A percentile compares a stretch with the other conserved stretches of the same genome.
Conservation (phyloP, 768 basidiomycete genomes). For the Boletus pseudo-olivaceus region DNA sequence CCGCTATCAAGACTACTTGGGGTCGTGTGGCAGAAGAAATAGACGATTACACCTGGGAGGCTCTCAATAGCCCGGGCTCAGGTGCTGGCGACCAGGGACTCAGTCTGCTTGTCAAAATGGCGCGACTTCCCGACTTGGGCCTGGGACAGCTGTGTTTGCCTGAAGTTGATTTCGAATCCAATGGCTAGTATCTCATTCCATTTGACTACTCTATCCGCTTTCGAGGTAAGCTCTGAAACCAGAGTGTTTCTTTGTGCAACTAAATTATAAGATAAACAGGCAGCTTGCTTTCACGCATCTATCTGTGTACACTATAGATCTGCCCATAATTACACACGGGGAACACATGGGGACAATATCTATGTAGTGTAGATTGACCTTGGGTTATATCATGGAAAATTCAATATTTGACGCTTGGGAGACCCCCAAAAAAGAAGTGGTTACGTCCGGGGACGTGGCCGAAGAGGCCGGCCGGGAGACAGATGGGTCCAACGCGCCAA, state of each 20-base stretch:
- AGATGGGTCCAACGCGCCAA: constrained; percentile 8
- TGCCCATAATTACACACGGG: constrained; percentile 14
- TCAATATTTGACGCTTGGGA: not conserved
- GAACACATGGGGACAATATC: constrained; percentile 8
- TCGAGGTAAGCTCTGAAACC: constrained; percentile 7
- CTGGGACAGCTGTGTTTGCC: constrained; percentile 54
- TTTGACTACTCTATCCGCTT: not conserved
- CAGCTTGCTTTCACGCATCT: constrained; percentile 12
- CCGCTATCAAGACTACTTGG: constrained; percentile 64
- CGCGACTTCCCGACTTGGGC: constrained; percentile 68
- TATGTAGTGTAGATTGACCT: not conserved
- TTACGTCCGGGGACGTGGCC: constrained; percentile 10
- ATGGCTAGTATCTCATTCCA: constrained; percentile 5
- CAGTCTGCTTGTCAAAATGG: constrained; percentile 72
- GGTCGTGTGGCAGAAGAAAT: constrained; percentile 67
- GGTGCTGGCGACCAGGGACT: constrained; percentile 40
- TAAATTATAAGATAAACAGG: not conserved
- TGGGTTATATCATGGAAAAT: not conserved
- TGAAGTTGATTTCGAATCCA: constrained; percentile 27
- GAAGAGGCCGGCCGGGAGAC: constrained; percentile 21
- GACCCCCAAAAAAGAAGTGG: constrained; percentile 18
- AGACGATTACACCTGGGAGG: constrained; percentile 59
- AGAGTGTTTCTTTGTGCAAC: not conserved
- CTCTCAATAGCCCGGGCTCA: constrained; percentile 46
- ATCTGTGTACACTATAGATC: constrained; percentile 15